Base-by-base conservation (phyloP, 2,329 filamentous ascomycete genomes). In the Parafenestella ontariensis region DNA sequence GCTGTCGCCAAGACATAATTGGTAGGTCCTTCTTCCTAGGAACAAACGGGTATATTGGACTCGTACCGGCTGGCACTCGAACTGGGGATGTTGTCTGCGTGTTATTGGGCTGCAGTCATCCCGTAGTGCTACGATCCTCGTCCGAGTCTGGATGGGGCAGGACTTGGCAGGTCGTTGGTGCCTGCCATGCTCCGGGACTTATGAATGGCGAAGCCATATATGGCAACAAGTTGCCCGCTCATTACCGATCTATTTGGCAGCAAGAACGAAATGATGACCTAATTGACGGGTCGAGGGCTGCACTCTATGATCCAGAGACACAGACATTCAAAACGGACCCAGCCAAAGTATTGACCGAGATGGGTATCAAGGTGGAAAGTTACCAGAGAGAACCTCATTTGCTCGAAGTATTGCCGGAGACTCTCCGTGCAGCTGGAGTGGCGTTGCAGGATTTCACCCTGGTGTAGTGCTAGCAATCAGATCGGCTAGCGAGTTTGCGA, bases 201-300 rank as follows among this genome's bases (percentile, higher is more conserved):
- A 56, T 52, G 54, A 24, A 39, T 3, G 49, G 54, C 3, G 49
- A 56, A 20, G 46, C 42, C 3, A 47, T 56, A 43, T 56, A 56
- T 26, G 45, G 45, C 5, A 23, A 24, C 29, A 43, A 40, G 9
- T 15, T 37, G 6, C 21, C 48, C 4, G 24, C n/a, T 11, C 26
- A 43, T 23, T 49, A 36, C 15, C 34, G n/a, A 26, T 4, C 49
- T 17, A 28, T 52, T 10, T 6, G 13, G 11, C 28, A 13, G 18
- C 9, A 3, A 18, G 15, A 42, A 10, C 7, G 15, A n/a, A 21
- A 17, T 10, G 36, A 21, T 20, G 34, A 54, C 3, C 7, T 33
- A 15, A 46, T 55, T 18, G 52, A 55, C 13, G 11, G 13, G 15
- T 36, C 43, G 3, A 6, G 2, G 15, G 3, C 20, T 10, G 39